Evolutionary conservation across 2,329 filamentous ascomycete genomes (phyloP), one percentile per base, ranked within the genome.

Genomic region (Sarocladium strictum): DNA sequence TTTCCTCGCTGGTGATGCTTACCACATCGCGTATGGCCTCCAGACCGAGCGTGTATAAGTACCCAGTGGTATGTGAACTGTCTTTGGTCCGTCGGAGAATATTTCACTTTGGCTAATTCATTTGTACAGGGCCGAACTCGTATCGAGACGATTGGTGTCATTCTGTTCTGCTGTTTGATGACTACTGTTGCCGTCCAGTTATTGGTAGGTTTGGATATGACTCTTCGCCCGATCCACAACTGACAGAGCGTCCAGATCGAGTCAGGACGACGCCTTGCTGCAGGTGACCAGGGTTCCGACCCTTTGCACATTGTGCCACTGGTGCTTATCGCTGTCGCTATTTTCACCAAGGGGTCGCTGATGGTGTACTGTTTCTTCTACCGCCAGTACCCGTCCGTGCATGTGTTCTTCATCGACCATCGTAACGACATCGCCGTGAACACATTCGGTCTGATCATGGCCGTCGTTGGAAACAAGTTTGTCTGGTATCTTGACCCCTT

Each of bases 81-180:
- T 33, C 47, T 40, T 51, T 19, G 33, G 27, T 33, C 47, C 24
- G 14, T 17, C 50, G 26, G 21, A 32, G 12, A 41, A 23, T 35
- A 17, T 43, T 43, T 12, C 43, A 10, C 12, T 24, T 9, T 23
- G 10, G 29, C 47, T 51, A 19, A 33, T 21, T n/a, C 15, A 11
- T n/a, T 11, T 32, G n/a, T 11, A 14, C 47, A 51, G 47, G 83
- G 80, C 40, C 77, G 83, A 7, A 84, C 76, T 3, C 75, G 83
- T 55, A 79, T 85, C 54, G 83, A 86, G 67, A 84, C 83, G 2
- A 75, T 85, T 56, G 83, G 81, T 26, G 81, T 86, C 58, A 82
- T 86, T 60, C 76, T 86, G 45, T 86, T 86, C 65, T 84, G 81
- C 58, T 80, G 82, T 41, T 70, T 86, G 56, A 85, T 86, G 81